phyloP scores from a whole-genome alignment of 2,329 filamentous ascomycete genomes.

The Aspergillus unguis region DNA sequence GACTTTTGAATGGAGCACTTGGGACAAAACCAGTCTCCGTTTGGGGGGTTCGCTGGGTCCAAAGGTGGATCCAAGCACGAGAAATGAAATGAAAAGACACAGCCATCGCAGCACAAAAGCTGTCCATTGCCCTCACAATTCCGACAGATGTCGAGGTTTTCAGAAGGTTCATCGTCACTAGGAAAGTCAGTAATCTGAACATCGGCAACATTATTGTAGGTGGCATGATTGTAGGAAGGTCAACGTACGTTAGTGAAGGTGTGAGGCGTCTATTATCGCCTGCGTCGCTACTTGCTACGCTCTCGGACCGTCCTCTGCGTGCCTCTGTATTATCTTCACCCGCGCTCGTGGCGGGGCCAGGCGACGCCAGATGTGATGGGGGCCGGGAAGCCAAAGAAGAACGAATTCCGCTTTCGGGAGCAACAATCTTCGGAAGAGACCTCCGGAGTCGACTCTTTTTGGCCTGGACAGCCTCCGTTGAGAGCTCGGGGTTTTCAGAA shows the following conservation, averaged over 20 bases:
- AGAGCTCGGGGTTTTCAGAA: slow-evolving; percentile 29
- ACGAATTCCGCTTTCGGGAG: slow-evolving; percentile 26
- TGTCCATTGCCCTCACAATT: slow-evolving; percentile 80
- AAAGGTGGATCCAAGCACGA: slow-evolving; percentile 80
- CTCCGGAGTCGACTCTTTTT: slow-evolving; percentile 27
- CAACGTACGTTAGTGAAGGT: slow-evolving; percentile 15
- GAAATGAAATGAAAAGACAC: slow-evolving; percentile 85
- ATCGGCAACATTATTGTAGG: neutral
- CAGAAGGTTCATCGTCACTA: slow-evolving; percentile 34
- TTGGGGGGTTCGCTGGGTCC: slow-evolving; percentile 59
- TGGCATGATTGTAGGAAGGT: no score
- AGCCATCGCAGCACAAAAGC: slow-evolving; percentile 91
- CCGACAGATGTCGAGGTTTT: slow-evolving; percentile 88
- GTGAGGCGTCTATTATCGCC: slow-evolving; percentile 24
- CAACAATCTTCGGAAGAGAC: slow-evolving; percentile 20
- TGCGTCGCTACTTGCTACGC: slow-evolving; percentile 22
- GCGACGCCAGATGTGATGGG: slow-evolving; percentile 14
- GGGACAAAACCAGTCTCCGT: slow-evolving; percentile 80
- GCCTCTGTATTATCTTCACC: neutral
- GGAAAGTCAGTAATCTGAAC: slow-evolving; percentile 14
- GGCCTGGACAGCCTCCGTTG: slow-evolving; percentile 22
- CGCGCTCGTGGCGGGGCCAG: slow-evolving; percentile 1
- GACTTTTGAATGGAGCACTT: slow-evolving; percentile 52
- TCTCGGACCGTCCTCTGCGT: slow-evolving; percentile 17
- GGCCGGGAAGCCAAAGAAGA: slow-evolving; percentile 20